phyloP scores from a whole-genome alignment of 306 rosid genomes.

The Prunus fruticosa region DNA sequence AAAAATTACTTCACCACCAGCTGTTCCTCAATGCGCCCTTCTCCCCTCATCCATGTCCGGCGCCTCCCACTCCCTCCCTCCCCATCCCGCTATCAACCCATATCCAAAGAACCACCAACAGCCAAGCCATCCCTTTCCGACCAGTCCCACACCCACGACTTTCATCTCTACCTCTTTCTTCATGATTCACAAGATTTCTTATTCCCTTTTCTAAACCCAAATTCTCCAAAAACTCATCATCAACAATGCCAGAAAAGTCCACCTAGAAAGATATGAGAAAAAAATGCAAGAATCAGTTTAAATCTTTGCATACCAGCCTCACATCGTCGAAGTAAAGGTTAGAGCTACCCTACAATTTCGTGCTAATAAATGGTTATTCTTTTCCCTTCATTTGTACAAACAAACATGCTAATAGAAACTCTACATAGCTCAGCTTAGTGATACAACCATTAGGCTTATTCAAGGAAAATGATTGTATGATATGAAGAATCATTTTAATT shows the following conservation, averaged over 20 bases:
- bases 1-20: too few species aligned
- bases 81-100: too few species aligned
- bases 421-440: background rate
- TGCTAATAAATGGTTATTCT: too few species aligned
- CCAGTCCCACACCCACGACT: too few species aligned
- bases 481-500: background rate
- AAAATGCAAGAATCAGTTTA: background rate
- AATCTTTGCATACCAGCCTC: too few species aligned
- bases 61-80: too few species aligned
- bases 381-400: background rate
- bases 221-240: conserved; percentile 68
- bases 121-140: too few species aligned
- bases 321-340: too few species aligned
- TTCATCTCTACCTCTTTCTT: conserved; percentile 74
- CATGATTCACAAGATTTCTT: conserved; percentile 75
- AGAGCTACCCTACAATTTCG: too few species aligned
- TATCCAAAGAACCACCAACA: too few species aligned
- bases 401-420: background rate
- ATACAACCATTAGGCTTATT: background rate
- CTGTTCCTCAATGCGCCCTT: too few species aligned
- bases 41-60: too few species aligned
- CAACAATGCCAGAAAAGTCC: conserved; percentile 83
- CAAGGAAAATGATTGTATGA: background rate
- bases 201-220: conserved; percentile 88
- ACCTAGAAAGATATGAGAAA: conserved; percentile 41